These are phyloP conservation scores for Tylopilus balloui DNA, from an alignment of 768 basidiomycete species.

Conservation along the genomic window DNA sequence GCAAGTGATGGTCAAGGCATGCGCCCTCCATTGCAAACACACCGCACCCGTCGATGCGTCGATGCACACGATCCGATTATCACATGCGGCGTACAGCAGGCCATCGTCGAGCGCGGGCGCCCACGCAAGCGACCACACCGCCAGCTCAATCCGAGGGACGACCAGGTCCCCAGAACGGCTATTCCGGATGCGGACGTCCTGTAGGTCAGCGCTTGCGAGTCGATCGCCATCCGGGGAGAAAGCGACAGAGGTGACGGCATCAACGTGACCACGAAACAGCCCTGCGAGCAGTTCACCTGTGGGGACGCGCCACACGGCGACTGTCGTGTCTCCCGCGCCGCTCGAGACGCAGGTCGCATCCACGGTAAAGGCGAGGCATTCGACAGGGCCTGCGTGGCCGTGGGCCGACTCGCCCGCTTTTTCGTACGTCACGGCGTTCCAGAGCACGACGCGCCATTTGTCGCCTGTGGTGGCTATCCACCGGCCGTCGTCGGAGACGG, in stretches of 20 bases:
- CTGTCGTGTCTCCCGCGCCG: conserved; percentile 1
- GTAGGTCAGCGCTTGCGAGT: not conserved
- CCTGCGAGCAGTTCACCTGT: not conserved
- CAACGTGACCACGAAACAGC: not conserved
- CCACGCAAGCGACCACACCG: conserved; percentile 1
- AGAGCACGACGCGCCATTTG: not conserved
- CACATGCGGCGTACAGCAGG: not conserved
- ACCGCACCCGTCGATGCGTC: not conserved
- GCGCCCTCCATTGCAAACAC: conserved; percentile 4
- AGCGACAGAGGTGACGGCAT: not conserved
- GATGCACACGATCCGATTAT: not conserved
- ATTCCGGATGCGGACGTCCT: not conserved
- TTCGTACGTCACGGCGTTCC: conserved; percentile 1
- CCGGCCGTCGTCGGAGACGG: conserved; percentile 7
- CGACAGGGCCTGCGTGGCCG: not conserved
- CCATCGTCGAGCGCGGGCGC: not conserved
- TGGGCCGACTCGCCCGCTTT: not conserved
- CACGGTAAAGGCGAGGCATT: not conserved
- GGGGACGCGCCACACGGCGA: conserved; percentile 3
- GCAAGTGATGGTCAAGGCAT: conserved; percentile 2
- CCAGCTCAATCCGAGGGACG: not conserved
- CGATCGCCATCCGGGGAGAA: conserved; percentile 3
- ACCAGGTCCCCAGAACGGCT: not conserved
- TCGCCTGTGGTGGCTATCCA: conserved; percentile 14
- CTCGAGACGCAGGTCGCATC: not conserved